Conservation (phyloP, 169 alveolate genomes). For the Hepatocystis sp. region DNA sequence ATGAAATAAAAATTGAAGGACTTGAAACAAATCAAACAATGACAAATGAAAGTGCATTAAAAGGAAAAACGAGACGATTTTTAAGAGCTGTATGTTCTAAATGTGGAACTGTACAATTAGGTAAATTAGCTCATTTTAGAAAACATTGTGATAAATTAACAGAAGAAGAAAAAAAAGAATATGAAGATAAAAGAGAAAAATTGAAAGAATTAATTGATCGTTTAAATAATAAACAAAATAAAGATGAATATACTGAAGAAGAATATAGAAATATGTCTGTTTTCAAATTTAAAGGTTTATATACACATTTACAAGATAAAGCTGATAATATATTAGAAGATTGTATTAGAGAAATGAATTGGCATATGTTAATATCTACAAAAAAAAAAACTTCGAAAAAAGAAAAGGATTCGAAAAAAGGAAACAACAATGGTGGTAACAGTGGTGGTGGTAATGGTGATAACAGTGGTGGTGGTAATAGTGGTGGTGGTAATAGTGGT, state of each 20-base stretch:
- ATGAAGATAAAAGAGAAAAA: slow-evolving; percentile 79
- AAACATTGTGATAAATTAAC: slow-evolving; percentile 84
- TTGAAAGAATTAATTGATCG: slow-evolving; percentile 36
- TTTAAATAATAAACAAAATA: slow-evolving; percentile 20
- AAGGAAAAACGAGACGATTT: slow-evolving; percentile 55
- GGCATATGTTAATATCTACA: slow-evolving; percentile 59
- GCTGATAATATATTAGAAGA: slow-evolving; percentile 78
- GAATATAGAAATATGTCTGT: slow-evolving; percentile 71
- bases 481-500: not conserved
- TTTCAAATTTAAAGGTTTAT: slow-evolving; percentile 79
- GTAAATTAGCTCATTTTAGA: slow-evolving; percentile 82
- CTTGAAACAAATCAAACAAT: slow-evolving; percentile 31
- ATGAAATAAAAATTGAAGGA: too few species aligned
- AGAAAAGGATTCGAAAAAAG: slow-evolving; percentile 31
- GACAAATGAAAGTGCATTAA: slow-evolving; percentile 4
- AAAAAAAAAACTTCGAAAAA: slow-evolving; percentile 37
- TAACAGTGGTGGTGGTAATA: not conserved
- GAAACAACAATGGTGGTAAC: not conserved
- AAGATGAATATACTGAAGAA: slow-evolving; percentile 51
- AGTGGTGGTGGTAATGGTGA: not conserved
- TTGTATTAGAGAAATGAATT: slow-evolving; percentile 75
- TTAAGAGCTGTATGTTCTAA: slow-evolving; percentile 82
- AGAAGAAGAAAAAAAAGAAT: slow-evolving; percentile 84
- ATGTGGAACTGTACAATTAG: slow-evolving; percentile 77
- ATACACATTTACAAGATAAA: slow-evolving; percentile 78